Percentiles rank a stretch among this genome's conserved stretches.
Evolutionary conservation across 2,329 filamentous ascomycete genomes (phyloP).

Genomic region (Huntiella decipiens): DNA sequence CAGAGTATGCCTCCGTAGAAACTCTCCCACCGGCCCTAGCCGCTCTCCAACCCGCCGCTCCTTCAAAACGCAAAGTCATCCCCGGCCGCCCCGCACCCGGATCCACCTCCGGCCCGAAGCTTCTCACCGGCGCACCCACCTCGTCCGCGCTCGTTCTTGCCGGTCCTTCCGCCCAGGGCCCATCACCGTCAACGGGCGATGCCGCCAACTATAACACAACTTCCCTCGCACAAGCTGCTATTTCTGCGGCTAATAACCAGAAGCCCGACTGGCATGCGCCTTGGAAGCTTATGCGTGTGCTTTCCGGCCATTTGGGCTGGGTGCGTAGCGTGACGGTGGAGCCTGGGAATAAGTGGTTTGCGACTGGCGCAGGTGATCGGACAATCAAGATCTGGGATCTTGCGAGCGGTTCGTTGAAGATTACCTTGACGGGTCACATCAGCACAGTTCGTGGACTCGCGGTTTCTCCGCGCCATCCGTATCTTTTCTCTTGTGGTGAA

Average conservation of each 20-base stretch:
- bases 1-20: conserved; percentile 61
- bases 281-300: conserved; percentile 96
- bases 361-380: conserved; percentile 80
- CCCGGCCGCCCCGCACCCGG: conserved; percentile 10
- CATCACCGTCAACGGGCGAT: neutral
- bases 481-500: conserved; percentile 92
- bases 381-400: conserved; percentile 99
- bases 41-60: conserved; percentile 47
- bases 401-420: conserved; percentile 61
- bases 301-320: conserved; percentile 92
- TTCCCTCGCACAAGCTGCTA: conserved; percentile 16
- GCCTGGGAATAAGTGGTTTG: conserved; percentile 95
- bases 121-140: conserved; percentile 24
- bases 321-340: conserved; percentile 78
- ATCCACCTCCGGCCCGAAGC: conserved; percentile 14
- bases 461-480: conserved; percentile 82
- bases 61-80: conserved; percentile 8
- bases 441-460: conserved; percentile 83
- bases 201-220: conserved; percentile 9
- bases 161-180: neutral
- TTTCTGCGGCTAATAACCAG: conserved; percentile 21
- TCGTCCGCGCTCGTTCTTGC: neutral
- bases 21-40: conserved; percentile 61
- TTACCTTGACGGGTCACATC: conserved; percentile 88
- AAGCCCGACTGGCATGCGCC: conserved; percentile 93